Evolutionary conservation across 371 early-diverging fungal genomes (phyloP), one percentile per base, ranked within the genome.

Genomic region (Chytridium lagenaria): DNA sequence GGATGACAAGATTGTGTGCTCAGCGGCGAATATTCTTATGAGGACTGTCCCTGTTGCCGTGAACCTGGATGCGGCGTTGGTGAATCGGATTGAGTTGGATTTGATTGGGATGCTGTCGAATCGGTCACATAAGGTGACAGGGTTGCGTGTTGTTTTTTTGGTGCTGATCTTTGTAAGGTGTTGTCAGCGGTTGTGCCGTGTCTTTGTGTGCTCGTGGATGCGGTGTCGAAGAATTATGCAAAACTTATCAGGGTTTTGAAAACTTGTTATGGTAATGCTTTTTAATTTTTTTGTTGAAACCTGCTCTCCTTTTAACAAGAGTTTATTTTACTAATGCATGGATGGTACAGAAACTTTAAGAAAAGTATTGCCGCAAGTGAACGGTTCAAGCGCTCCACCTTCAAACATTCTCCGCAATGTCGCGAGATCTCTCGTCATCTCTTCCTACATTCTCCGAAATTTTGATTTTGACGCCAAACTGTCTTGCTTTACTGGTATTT

Each of bases 401-500:
- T 12, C 44, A 19, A 44, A 12, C 12, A 55, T 28, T 28, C 37
- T 55, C 26, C 22, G 76, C 16, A 67, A 64, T 3, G 67, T 77
- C 55, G 80, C 76, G 52, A 52, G 83, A 37, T 80, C 80, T 33
- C 77, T 91, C 69, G 82, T 91, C 10, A 86, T 95, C 28, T 84
- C 88, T 12, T 91, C 93, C 1, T 75, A 91, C 37, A 73, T 94
- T 3, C 90, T 92, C 39, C 88, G 90, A 38, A 74, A 93, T 70
- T 93, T 92, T 82, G 88, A 92, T 57, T 94, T 95, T 82, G 93
- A 94, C 44, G 73, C 80, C 71, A 82, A 84, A 22, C 33, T 33
- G 73, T 76, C 38, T 19, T 37, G 64, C 28, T 31, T 50, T 0
- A 1, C 0, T 55, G 49, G 38, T 3, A 49, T 50, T 0, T n/a